Percentiles rank a stretch among this genome's conserved stretches.
Evolutionary conservation across 2,329 filamentous ascomycete genomes (phyloP).

Genomic region (Pseudogymnoascus sp.): DNA sequence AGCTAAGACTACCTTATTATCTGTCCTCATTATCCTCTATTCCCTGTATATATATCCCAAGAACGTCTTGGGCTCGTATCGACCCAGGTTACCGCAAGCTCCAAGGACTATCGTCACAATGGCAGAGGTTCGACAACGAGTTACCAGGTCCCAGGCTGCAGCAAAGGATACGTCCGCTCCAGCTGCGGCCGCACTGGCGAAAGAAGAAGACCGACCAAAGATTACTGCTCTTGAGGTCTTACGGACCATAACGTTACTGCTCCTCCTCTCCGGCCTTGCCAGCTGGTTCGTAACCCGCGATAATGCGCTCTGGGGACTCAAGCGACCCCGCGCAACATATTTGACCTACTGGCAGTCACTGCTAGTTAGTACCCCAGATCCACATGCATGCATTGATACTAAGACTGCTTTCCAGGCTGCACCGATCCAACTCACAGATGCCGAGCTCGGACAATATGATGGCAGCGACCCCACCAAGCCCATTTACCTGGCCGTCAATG

Average conservation of each 20-base stretch:
- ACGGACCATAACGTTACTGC: slow-evolving; percentile 23
- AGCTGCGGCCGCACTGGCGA: slow-evolving; percentile 13
- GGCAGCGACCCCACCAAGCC: slow-evolving; percentile 68
- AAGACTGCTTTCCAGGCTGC: slow-evolving; percentile 34
- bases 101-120: slow-evolving; percentile 10
- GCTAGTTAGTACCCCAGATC: slow-evolving; percentile 19
- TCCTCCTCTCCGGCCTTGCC: slow-evolving; percentile 21
- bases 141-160: slow-evolving; percentile 8
- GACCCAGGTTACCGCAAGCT: neutral
- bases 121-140: slow-evolving; percentile 17
- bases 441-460: slow-evolving; percentile 66
- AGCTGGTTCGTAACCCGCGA: slow-evolving; percentile 28
- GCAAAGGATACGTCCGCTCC: slow-evolving; percentile 9
- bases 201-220: slow-evolving; percentile 22
- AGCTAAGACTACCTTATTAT: neutral
- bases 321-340: slow-evolving; percentile 22
- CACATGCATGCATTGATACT: neutral
- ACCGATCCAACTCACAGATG: slow-evolving; percentile 65
- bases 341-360: slow-evolving; percentile 19
- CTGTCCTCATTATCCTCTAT: neutral
- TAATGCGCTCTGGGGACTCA: slow-evolving; percentile 23
- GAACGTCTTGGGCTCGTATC: neutral
- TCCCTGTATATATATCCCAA: neutral
- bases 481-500: slow-evolving; percentile 85
- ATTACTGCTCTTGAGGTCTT: slow-evolving; percentile 24